A percentile compares a stretch with the other conserved stretches of the same genome.
Conservation (phyloP, 2,329 filamentous ascomycete species). For the Tolypocladium album region DNA sequence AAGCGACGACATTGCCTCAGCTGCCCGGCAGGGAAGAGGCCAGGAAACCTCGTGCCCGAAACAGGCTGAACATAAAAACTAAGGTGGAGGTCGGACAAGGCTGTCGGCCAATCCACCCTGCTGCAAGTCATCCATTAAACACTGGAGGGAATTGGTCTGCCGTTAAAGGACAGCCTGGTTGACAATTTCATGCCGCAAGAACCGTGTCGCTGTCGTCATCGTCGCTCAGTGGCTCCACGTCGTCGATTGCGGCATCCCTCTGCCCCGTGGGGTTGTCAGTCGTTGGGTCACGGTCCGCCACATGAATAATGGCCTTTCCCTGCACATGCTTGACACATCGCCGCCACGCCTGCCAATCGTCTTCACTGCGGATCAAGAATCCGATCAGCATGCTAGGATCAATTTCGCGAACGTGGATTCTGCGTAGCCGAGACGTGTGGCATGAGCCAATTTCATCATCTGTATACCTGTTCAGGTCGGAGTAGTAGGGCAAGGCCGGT, state of each 20-base stretch:
- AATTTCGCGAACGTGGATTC: slow-evolving; percentile 82
- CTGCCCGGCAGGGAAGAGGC: not conserved
- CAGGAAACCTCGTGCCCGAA: not conserved
- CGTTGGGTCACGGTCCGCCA: slow-evolving; percentile 60
- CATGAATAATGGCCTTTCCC: slow-evolving; percentile 77
- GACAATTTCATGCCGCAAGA: slow-evolving; percentile 11
- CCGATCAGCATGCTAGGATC: slow-evolving; percentile 97
- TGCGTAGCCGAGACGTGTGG: slow-evolving; percentile 75
- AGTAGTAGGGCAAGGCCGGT: slow-evolving; percentile 55
- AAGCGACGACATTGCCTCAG: not conserved
- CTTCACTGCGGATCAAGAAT: slow-evolving; percentile 72
- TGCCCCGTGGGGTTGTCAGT: slow-evolving; percentile 41
- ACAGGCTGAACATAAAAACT: not conserved
- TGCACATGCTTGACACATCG: slow-evolving; percentile 61
- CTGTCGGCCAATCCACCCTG: not conserved
- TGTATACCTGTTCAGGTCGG: slow-evolving; percentile 47
- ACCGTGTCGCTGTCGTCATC: slow-evolving; percentile 39
- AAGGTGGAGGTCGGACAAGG: not conserved
- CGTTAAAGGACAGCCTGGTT: not conserved
- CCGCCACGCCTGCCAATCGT: slow-evolving; percentile 80
- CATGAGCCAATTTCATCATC: slow-evolving; percentile 69
- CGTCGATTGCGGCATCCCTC: slow-evolving; percentile 67
- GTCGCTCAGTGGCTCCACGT: slow-evolving; percentile 80
- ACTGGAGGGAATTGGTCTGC: not conserved
- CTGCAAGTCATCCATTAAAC: not conserved